A percentile compares a stretch with the other conserved stretches of the same genome.
phyloP scores from a whole-genome alignment of 306 rosid genomes.

The Acmispon strigosus region DNA sequence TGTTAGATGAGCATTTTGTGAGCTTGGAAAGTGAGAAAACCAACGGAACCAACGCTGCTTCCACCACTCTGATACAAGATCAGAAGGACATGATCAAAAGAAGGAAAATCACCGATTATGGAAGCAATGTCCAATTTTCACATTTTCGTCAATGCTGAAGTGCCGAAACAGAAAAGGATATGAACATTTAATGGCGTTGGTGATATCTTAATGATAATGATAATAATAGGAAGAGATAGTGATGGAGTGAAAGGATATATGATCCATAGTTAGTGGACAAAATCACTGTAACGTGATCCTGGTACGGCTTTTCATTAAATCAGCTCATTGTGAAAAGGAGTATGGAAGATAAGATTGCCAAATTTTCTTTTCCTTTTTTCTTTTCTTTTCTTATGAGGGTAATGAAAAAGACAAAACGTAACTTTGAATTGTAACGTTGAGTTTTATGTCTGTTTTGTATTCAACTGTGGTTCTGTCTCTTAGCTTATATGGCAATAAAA shows the following conservation, averaged over 20 bases:
- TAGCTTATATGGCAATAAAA: slow-evolving; percentile 36
- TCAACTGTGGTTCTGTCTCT: slow-evolving; percentile 38
- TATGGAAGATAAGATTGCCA: slow-evolving; percentile 16
- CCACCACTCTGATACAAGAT: slow-evolving; percentile 26
- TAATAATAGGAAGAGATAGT: not conserved
- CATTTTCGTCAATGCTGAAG: slow-evolving; percentile 33
- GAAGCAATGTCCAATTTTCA: slow-evolving; percentile 39
- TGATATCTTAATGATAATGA: slow-evolving; percentile 1
- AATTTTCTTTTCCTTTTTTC: not conserved
- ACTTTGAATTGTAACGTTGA: slow-evolving; percentile 51
- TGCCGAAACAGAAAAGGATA: slow-evolving; percentile 14
- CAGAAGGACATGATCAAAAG: slow-evolving; percentile 38
- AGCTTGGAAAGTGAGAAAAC: slow-evolving; percentile 70
- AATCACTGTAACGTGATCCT: slow-evolving; percentile 33
- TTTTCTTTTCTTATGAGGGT: slow-evolving; percentile 13
- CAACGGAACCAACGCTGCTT: slow-evolving; percentile 10
- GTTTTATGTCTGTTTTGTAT: slow-evolving; percentile 34
- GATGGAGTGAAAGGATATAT: slow-evolving; percentile 4
- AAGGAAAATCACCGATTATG: slow-evolving; percentile 41
- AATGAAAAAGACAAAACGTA: slow-evolving; percentile 59
- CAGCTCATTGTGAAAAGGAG: slow-evolving; percentile 22
- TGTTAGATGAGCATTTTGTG: slow-evolving; percentile 67
- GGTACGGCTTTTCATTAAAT: slow-evolving; percentile 26
- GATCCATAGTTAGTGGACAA: slow-evolving; percentile 22
- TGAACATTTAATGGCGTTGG: slow-evolving; percentile 10